A percentile compares a stretch with the other conserved stretches of the same genome.
Evolutionary conservation across 73 alveolate genomes (phyloP).

Genomic region (Uronychia setigera): DNA sequence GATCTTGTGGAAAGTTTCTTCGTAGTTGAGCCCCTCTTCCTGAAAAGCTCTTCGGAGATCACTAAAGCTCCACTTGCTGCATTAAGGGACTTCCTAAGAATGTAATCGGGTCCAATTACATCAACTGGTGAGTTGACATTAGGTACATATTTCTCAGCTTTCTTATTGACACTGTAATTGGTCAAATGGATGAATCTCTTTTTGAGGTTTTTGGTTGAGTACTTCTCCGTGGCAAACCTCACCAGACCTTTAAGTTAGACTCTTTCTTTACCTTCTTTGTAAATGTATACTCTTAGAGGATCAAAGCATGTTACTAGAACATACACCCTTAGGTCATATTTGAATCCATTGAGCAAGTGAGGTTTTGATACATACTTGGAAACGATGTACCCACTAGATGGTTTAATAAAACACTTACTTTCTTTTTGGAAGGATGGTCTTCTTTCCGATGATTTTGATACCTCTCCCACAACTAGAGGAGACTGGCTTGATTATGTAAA

Average conservation of each 20-base stretch:
- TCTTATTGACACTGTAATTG: constrained; percentile 78
- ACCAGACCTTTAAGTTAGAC: too few relatives aligned
- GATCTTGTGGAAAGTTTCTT: constrained; percentile 66
- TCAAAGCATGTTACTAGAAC: constrained; percentile 68
- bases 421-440: constrained; percentile 59
- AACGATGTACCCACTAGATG: constrained; percentile 64
- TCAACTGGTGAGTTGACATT: constrained; percentile 30
- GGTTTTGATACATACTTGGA: constrained; percentile 60
- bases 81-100: constrained; percentile 39
- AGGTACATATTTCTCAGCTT: constrained; percentile 59
- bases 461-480: constrained; percentile 77
- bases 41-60: constrained; percentile 41
- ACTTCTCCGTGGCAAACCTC: constrained; percentile 73
- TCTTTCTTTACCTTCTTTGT: too few relatives aligned
- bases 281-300: constrained; percentile 67
- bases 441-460: constrained; percentile 30
- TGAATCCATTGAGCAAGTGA: constrained; percentile 61
- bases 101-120: constrained; percentile 30
- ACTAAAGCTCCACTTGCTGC: constrained; percentile 69
- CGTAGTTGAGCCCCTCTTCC: constrained; percentile 49
- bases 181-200: constrained; percentile 72
- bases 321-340: constrained; percentile 77
- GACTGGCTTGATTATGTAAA: constrained; percentile 72
- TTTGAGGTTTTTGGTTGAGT: constrained; percentile 35
- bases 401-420: constrained; percentile 16